A percentile compares a stretch with the other conserved stretches of the same genome.
phyloP scores from a whole-genome alignment of 2,329 filamentous ascomycete genomes.

The Pseudocercospora cruenta region DNA sequence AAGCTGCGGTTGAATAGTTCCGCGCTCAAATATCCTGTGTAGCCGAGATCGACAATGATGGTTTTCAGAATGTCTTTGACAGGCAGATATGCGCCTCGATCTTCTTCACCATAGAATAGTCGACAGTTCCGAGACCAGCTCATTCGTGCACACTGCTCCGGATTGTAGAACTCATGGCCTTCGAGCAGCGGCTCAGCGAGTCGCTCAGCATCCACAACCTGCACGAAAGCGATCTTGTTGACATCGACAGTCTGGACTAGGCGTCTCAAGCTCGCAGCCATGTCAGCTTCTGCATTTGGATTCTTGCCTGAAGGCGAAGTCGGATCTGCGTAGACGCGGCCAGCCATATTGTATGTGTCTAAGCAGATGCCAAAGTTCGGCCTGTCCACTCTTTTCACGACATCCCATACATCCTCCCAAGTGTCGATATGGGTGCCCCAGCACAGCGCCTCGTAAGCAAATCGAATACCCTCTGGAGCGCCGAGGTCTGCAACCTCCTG shows the following conservation, averaged over 20 bases:
- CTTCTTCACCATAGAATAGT: conserved; percentile 66
- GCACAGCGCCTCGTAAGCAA: conserved; percentile 73
- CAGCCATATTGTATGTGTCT: conserved; percentile 79
- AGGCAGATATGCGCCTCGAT: conserved; percentile 69
- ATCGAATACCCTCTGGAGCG: conserved; percentile 61
- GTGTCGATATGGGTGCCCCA: conserved; percentile 72
- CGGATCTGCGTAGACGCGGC: conserved; percentile 71
- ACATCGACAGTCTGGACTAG: conserved; percentile 62
- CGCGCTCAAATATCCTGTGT: conserved; percentile 70
- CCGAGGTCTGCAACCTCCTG: conserved; percentile 69
- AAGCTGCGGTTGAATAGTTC: conserved; percentile 70
- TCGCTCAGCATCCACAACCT: conserved; percentile 74
- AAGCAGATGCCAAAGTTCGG: conserved; percentile 76
- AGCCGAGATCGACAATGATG: conserved; percentile 67
- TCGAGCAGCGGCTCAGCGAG: conserved; percentile 60
- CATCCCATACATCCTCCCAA: conserved; percentile 73
- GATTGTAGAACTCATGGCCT: conserved; percentile 62
- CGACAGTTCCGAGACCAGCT: conserved; percentile 78
- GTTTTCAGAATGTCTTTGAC: conserved; percentile 63
- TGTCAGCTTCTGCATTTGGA: conserved; percentile 58
- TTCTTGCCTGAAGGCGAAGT: conserved; percentile 56
- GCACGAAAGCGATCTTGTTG: conserved; percentile 72
- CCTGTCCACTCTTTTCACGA: conserved; percentile 67
- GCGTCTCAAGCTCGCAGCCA: conserved; percentile 58
- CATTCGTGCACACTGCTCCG: conserved; percentile 67